These are phyloP conservation scores for Hamamelis virginiana DNA, from an alignment of 164 flowering plant species.

Conservation along the genomic window DNA sequence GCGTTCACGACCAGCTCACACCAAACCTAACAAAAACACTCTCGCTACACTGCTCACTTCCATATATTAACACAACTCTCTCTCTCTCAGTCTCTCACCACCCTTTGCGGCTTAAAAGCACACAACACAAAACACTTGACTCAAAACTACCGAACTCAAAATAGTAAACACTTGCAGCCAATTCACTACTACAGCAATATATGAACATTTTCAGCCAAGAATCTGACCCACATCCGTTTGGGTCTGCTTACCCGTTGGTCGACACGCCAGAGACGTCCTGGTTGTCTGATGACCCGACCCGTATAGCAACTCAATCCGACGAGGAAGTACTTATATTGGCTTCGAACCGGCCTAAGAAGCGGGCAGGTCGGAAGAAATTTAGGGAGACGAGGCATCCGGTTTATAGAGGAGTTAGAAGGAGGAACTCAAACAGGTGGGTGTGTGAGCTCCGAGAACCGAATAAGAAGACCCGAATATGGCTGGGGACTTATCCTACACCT, in stretches of 20 bases:
- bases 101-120: no score
- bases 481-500: constrained; percentile 51
- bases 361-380: constrained; percentile 56
- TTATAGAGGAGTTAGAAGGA: constrained; percentile 49
- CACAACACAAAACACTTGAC: no score
- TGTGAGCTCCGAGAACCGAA: constrained; percentile 55
- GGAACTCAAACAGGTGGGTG: constrained; percentile 56
- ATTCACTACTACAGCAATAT: no score
- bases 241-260: background rate
- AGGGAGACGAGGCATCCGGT: constrained; percentile 65
- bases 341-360: constrained; percentile 42
- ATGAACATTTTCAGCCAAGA: constrained; percentile 3
- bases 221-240: background rate
- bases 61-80: no score
- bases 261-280: constrained; percentile 1
- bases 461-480: constrained; percentile 50
- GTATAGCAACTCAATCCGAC: constrained; percentile 10
- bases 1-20: no score
- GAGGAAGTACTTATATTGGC: constrained; percentile 45
- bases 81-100: no score
- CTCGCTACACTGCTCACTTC: no score
- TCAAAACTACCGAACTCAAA: no score
- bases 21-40: no score
- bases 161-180: no score
- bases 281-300: background rate